phyloP scores from a whole-genome alignment of 192 early-diverging fungal species.

The Podila epicladia region DNA sequence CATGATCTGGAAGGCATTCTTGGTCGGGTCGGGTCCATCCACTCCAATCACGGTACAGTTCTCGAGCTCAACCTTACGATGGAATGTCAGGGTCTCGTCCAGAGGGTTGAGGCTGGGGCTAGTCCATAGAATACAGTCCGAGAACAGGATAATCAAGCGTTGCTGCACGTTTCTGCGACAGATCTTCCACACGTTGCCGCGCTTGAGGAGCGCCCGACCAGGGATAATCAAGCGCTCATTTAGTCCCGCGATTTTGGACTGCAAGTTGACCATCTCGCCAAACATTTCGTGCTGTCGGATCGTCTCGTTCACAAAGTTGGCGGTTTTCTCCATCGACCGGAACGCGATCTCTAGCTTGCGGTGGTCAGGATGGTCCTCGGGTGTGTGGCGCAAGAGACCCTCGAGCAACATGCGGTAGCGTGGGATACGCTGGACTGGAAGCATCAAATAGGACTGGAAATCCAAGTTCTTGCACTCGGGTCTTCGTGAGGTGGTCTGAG shows the following conservation, averaged over 20 bases:
- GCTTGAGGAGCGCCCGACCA: slow-evolving; percentile 72
- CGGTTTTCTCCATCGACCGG: slow-evolving; percentile 74
- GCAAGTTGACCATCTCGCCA: slow-evolving; percentile 74
- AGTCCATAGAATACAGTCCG: slow-evolving; percentile 81
- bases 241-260: slow-evolving; percentile 70
- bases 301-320: slow-evolving; percentile 81
- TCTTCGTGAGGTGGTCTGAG: slow-evolving; percentile 52
- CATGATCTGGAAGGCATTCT: slow-evolving; percentile 80
- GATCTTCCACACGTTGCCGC: slow-evolving; percentile 76
- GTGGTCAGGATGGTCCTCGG: slow-evolving; percentile 78
- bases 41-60: slow-evolving; percentile 61
- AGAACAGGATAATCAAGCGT: slow-evolving; percentile 78
- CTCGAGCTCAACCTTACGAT: slow-evolving; percentile 77
- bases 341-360: slow-evolving; percentile 68
- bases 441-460: slow-evolving; percentile 82
- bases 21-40: slow-evolving; percentile 60
- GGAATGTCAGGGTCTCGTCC: slow-evolving; percentile 71
- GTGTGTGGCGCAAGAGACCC: slow-evolving; percentile 77
- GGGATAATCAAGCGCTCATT: slow-evolving; percentile 75
- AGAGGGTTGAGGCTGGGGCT: slow-evolving; percentile 64
- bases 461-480: slow-evolving; percentile 60
- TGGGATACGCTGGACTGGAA: slow-evolving; percentile 91
- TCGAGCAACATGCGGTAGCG: slow-evolving; percentile 87
- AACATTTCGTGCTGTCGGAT: slow-evolving; percentile 84
- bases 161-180: slow-evolving; percentile 79